These are phyloP conservation scores for Rhizopogon vulgaris DNA, from an alignment of 768 basidiomycete genomes.

Conservation along the genomic window DNA sequence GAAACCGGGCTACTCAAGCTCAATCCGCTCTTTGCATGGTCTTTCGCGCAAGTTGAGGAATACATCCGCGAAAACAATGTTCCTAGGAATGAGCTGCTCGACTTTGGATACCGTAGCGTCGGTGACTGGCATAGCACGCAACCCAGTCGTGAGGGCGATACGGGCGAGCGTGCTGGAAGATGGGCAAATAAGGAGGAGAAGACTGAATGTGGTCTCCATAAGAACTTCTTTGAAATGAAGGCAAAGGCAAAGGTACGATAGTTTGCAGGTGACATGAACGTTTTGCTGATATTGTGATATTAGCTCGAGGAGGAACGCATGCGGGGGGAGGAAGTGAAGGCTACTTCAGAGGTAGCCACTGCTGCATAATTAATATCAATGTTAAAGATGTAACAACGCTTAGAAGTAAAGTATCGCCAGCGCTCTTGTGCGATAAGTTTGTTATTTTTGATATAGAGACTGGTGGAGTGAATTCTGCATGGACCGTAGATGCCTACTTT, in stretches of 20 bases:
- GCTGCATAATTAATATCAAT: neutral
- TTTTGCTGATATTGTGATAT: neutral
- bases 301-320: neutral
- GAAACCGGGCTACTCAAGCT: constrained; percentile 87
- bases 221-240: constrained; percentile 81
- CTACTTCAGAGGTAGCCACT: neutral
- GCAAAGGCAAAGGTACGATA: constrained; percentile 36
- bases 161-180: constrained; percentile 78
- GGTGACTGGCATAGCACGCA: constrained; percentile 97
- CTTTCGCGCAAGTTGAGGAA: constrained; percentile 74
- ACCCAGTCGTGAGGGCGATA: constrained; percentile 60
- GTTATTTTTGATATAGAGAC: neutral
- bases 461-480: no score
- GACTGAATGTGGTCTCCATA: constrained; percentile 94
- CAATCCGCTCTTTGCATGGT: constrained; percentile 90
- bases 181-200: constrained; percentile 85
- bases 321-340: neutral
- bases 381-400: neutral
- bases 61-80: constrained; percentile 80
- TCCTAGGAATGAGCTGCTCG: constrained; percentile 82
- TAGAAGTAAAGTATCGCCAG: neutral
- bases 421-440: no score
- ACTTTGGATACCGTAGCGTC: constrained; percentile 89
- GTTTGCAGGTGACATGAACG: neutral
- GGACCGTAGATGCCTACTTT: neutral